Percentiles rank a stretch among this genome's conserved stretches.
Evolutionary conservation across 768 basidiomycete species (phyloP).

Genomic region (Suillus hirtellus): DNA sequence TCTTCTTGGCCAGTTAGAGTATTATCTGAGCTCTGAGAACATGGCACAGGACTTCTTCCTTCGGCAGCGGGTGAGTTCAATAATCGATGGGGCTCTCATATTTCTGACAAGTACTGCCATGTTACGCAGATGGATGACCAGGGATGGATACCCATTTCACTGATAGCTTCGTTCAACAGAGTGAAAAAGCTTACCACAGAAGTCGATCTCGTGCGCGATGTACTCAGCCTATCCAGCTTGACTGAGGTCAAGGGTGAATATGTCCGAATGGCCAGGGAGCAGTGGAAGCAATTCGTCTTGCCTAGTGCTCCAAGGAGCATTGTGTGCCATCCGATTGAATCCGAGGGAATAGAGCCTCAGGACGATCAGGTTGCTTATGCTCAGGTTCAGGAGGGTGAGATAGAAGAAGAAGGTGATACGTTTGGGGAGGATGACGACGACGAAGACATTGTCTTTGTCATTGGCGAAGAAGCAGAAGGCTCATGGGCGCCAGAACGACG

Average conservation of each 20-base stretch:
- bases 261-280: conserved; percentile 62
- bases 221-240: conserved; percentile 61
- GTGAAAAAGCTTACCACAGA: conserved; percentile 67
- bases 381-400: conserved; percentile 18
- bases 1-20: conserved; percentile 84
- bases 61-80: conserved; percentile 62
- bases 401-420: conserved; percentile 31
- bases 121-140: conserved; percentile 76
- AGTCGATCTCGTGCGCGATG: conserved; percentile 62
- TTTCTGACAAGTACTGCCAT: conserved; percentile 5
- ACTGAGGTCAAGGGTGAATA: conserved; percentile 70
- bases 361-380: not conserved
- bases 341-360: not conserved
- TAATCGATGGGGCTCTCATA: not conserved
- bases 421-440: conserved; percentile 64
- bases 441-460: conserved; percentile 77
- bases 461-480: conserved; percentile 48
- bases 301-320: conserved; percentile 56
- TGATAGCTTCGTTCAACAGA: conserved; percentile 88
- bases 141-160: conserved; percentile 82
- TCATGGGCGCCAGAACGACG: conserved; percentile 37
- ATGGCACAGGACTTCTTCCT: conserved; percentile 86
- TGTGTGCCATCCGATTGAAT: conserved; percentile 19
- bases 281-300: conserved; percentile 62
- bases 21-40: conserved; percentile 90